These are phyloP conservation scores for Caryopteris hybrid DNA, from an alignment of 305 asterid genomes.

Conservation along the genomic window DNA sequence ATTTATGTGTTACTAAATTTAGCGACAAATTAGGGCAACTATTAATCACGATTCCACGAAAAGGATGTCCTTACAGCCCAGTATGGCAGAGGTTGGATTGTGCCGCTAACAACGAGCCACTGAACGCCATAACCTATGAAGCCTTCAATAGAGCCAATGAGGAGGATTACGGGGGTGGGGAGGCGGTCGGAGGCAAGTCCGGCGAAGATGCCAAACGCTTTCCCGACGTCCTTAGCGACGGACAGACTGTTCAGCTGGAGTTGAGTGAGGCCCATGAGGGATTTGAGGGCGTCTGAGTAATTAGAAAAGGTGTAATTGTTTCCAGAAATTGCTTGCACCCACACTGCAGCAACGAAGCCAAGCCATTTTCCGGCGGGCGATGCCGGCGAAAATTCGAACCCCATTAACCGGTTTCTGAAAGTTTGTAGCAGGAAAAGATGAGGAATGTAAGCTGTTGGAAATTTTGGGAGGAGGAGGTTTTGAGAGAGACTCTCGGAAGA, in stretches of 20 bases:
- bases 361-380: slow-evolving; percentile 85
- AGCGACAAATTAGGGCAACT: background rate
- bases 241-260: slow-evolving; percentile 87
- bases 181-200: slow-evolving; percentile 80
- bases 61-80: slow-evolving; percentile 47
- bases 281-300: slow-evolving; percentile 70
- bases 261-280: slow-evolving; percentile 76
- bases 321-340: slow-evolving; percentile 91
- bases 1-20: background rate
- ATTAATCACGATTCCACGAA: too few relatives aligned
- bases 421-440: background rate
- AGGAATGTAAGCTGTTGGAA: background rate
- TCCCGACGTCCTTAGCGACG: slow-evolving; percentile 84
- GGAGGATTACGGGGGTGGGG: slow-evolving; percentile 54
- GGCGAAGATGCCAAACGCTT: slow-evolving; percentile 81
- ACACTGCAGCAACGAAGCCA: slow-evolving; percentile 85
- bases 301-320: slow-evolving; percentile 87
- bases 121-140: slow-evolving; percentile 84
- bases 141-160: slow-evolving; percentile 78
- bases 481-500: too few relatives aligned
- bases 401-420: slow-evolving; percentile 23
- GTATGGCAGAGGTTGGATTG: slow-evolving; percentile 74
- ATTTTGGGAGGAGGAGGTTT: background rate
- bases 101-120: slow-evolving; percentile 83
- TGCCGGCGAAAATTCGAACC: slow-evolving; percentile 35